Evolutionary conservation across 192 early-diverging fungal genomes (phyloP).

Genomic region (Backusella tarrabulga): DNA sequence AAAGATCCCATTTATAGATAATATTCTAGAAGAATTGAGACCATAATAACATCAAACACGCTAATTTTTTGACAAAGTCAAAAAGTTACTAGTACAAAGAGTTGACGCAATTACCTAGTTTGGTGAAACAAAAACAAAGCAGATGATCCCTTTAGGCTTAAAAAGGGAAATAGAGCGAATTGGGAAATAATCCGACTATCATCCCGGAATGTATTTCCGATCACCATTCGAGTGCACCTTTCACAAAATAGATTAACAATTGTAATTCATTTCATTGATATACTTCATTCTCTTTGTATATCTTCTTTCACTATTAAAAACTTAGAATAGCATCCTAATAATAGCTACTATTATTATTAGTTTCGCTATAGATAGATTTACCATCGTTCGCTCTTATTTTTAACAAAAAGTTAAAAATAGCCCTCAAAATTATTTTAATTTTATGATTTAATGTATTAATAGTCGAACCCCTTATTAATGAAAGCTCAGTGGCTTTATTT

Average conservation of each 20-base stretch:
- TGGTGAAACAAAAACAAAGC: not conserved
- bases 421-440: not conserved
- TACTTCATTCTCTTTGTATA: not conserved
- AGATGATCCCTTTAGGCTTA: not conserved
- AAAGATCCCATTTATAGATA: not conserved
- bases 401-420: conserved; percentile 10
- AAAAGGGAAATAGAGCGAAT: not conserved
- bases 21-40: not conserved
- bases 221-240: not conserved
- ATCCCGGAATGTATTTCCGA: not conserved
- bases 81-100: not conserved
- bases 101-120: not conserved
- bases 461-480: not conserved
- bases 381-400: conserved; percentile 1
- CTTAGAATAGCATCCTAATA: not conserved
- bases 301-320: not conserved
- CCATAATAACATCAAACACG: not conserved
- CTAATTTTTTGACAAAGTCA: not conserved
- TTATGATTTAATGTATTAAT: not conserved
- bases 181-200: not conserved
- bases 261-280: not conserved
- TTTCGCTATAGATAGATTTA: not conserved
- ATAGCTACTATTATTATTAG: not conserved
- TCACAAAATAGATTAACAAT: not conserved
- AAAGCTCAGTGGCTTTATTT: not conserved